These are phyloP conservation scores for Bretschneidera sinensis DNA, from an alignment of 345 rosid species.

Conservation along the genomic window DNA sequence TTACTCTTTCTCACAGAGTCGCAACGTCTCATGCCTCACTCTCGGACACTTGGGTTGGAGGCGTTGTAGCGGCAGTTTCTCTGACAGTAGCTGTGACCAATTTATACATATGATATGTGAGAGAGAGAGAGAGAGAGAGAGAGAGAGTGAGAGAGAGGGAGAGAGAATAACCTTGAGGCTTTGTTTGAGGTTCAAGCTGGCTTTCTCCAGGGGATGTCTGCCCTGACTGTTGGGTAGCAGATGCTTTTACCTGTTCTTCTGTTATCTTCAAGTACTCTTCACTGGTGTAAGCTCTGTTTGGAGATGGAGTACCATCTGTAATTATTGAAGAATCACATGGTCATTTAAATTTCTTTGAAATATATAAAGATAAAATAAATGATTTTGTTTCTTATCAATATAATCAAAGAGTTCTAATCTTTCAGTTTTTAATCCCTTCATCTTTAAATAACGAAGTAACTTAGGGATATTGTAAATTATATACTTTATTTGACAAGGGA, in stretches of 20 bases:
- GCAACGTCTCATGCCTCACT: constrained; percentile 21
- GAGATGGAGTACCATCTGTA: constrained; percentile 55
- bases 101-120: neutral
- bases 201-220: constrained; percentile 33
- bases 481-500: too few relatives aligned
- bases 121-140: neutral
- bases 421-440: too few relatives aligned
- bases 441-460: too few relatives aligned
- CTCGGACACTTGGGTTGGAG: constrained; percentile 50
- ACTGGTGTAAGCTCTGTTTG: constrained; percentile 53
- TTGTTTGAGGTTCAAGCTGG: constrained; percentile 31
- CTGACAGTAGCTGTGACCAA: constrained; percentile 29
- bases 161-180: constrained; percentile 29
- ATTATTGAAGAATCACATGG: constrained; percentile 5
- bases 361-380: neutral
- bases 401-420: too few relatives aligned
- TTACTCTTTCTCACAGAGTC: neutral
- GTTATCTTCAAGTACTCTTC: constrained; percentile 79
- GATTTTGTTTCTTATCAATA: too few relatives aligned
- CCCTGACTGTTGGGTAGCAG: constrained; percentile 27
- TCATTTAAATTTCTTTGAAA: neutral
- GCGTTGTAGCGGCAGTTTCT: constrained; percentile 37
- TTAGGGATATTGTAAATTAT: too few relatives aligned
- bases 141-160: neutral
- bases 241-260: constrained; percentile 78